A percentile compares a stretch with the other conserved stretches of the same genome.
Evolutionary conservation across 116 monocot species (phyloP).

Genomic region (Phalaenopsis hybrid): DNA sequence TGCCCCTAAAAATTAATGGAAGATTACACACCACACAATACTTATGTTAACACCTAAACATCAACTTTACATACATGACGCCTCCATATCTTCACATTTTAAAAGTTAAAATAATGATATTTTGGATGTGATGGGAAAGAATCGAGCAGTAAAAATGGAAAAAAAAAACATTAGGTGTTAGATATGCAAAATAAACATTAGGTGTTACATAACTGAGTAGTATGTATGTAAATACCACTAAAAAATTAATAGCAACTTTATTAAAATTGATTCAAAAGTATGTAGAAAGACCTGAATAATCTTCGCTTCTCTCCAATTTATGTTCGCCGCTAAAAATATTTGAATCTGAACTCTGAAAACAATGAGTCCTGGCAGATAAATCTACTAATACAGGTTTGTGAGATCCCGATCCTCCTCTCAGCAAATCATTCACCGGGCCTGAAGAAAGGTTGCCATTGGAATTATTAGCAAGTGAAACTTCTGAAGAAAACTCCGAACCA

Average conservation of each 20-base stretch:
- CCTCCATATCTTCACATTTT: too few relatives aligned
- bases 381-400: slow-evolving; percentile 14
- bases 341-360: slow-evolving; percentile 4
- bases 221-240: too few relatives aligned
- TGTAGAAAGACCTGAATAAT: slow-evolving; percentile 28
- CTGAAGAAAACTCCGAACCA: slow-evolving; percentile 23
- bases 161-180: too few relatives aligned
- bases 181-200: too few relatives aligned
- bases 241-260: not conserved
- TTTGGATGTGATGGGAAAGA: too few relatives aligned
- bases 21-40: too few relatives aligned
- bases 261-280: not conserved
- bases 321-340: slow-evolving; percentile 24
- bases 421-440: slow-evolving; percentile 11
- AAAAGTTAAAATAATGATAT: too few relatives aligned
- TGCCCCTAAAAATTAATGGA: too few relatives aligned
- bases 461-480: slow-evolving; percentile 41
- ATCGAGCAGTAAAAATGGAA: too few relatives aligned
- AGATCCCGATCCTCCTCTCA: slow-evolving; percentile 13
- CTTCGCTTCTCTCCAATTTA: slow-evolving; percentile 32
- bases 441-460: slow-evolving; percentile 13
- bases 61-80: too few relatives aligned
- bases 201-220: too few relatives aligned
- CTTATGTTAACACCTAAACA: too few relatives aligned
- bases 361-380: slow-evolving; percentile 9